Base-by-base conservation (phyloP, 306 rosid genomes). In the Phaseolus lunatus region DNA sequence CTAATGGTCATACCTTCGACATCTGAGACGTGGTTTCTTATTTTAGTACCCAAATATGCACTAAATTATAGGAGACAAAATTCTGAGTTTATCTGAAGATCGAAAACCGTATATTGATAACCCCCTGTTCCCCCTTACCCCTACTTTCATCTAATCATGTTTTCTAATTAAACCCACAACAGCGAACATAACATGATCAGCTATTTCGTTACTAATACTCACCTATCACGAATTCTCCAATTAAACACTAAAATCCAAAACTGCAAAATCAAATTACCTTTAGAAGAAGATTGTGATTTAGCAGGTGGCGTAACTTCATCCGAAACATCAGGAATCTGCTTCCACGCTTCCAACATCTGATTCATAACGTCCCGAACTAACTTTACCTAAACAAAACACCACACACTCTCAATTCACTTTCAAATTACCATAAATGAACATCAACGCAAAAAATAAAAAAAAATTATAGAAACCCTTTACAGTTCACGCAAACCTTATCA, bases 331-430 rank as follows among this genome's bases (percentile, higher is more conserved):
- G 98, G 96, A 76, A 96, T 79, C 86, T 89, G 94, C 83, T 88
- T 91, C 99, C 99, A 96, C 2, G 90, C 87, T 71, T 92, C 98
- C 85, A 88, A 47, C 98, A 89, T 86, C 81, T 92, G 94, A 87
- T 78, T 91, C 97, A 96, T 96, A 62, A 88, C 93, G 87, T 92
- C 97, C 45, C 99, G 87, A 54, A 91, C 97, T 26, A 77, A 76
- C 85, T 96, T 96, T 37, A 96, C 98, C 99, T 96, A 76, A 69
- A 79, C 57, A 59, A 64, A 76, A 57, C 20, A 76, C 18, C 56
- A 73, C 15, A 27, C 12, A 23, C 74, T 29, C 72, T 76, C 48
- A 50, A 35, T 67, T 39, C 67, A 67, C 62, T 78, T 72, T 75
- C 85, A 73, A 14, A 80, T 61, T 44, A 56, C 67, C 56, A 37